phyloP scores from a whole-genome alignment of 2,329 filamentous ascomycete species.

The Calonectria hawksworthii region DNA sequence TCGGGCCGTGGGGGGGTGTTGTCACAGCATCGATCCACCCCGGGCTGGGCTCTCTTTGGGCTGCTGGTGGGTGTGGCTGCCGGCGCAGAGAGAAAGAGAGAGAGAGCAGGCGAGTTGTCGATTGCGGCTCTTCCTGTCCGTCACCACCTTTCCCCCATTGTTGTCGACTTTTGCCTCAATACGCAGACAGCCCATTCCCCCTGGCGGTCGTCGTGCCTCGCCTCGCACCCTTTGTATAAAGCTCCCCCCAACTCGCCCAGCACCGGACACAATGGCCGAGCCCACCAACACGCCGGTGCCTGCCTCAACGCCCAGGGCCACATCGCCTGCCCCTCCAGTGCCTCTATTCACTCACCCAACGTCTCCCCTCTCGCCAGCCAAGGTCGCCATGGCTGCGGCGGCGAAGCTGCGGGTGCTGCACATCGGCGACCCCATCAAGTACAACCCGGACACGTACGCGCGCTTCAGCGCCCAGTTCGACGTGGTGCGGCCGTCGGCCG shows the following conservation, averaged over 20 bases:
- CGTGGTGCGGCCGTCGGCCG: conserved; percentile 63
- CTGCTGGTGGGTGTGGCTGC: not conserved
- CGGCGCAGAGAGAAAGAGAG: not conserved
- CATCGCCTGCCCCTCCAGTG: conserved; percentile 53
- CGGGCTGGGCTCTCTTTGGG: not conserved
- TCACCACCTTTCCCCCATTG: conserved; percentile 15
- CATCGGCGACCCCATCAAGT: conserved; percentile 76
- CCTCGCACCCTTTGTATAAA: conserved; percentile 4
- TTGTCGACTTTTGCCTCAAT: conserved; percentile 1
- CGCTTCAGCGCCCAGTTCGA: conserved; percentile 60
- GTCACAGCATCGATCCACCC: conserved; percentile 27
- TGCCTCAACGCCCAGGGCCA: conserved; percentile 59
- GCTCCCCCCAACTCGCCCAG: not conserved
- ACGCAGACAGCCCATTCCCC: conserved; percentile 15
- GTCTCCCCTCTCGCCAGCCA: conserved; percentile 44
- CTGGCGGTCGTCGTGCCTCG: no score
- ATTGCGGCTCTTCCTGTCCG: conserved; percentile 27
- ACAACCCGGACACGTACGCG: conserved; percentile 62
- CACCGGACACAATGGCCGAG: conserved; percentile 56
- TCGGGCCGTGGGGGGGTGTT: conserved; percentile 24
- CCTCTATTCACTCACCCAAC: conserved; percentile 39
- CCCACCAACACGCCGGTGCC: conserved; percentile 63
- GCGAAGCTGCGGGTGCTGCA: conserved; percentile 74
- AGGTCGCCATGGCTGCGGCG: conserved; percentile 40
- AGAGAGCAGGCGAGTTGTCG: conserved; percentile 13